Conservation (phyloP, 2,329 filamentous ascomycete species). For the Coniochaeta hoffmannii region DNA sequence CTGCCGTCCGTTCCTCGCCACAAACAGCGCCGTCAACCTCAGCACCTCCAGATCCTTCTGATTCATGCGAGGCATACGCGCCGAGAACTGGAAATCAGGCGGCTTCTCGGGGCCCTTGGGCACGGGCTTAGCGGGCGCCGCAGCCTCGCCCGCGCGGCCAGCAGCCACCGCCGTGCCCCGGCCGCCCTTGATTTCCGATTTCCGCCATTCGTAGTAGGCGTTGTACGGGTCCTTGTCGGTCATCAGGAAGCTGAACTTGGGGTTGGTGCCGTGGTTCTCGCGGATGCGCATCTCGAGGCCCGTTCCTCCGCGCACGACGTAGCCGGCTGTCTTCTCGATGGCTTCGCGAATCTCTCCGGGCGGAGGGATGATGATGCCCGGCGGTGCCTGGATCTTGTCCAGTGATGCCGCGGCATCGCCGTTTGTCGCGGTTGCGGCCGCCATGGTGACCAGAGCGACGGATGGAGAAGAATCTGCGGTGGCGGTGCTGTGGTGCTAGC, state of each 20-base stretch:
- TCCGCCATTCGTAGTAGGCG: conserved; percentile 83
- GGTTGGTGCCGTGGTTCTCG: conserved; percentile 73
- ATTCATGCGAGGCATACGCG: conserved; percentile 94
- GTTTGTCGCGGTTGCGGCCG: conserved; percentile 37
- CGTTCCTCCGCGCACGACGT: conserved; percentile 63
- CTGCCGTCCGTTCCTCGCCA: conserved; percentile 83
- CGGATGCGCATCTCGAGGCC: conserved; percentile 78
- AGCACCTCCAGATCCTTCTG: conserved; percentile 79
- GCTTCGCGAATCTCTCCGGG: conserved; percentile 72
- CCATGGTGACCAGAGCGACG: conserved; percentile 9
- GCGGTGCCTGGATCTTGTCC: conserved; percentile 69
- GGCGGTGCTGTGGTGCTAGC: neutral
- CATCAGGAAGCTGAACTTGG: conserved; percentile 91
- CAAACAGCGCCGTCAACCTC: conserved; percentile 78
- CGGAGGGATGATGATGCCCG: conserved; percentile 81
- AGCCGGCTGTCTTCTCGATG: conserved; percentile 92
- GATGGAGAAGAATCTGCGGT: neutral
- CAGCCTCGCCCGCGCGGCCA: conserved; percentile 61
- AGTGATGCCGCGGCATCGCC: conserved; percentile 45
- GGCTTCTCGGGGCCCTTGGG: conserved; percentile 79
- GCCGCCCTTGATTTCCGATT: conserved; percentile 77
- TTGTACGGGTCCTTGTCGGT: conserved; percentile 75
- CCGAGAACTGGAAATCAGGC: conserved; percentile 84
- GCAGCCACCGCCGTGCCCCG: conserved; percentile 72
- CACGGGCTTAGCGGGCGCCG: conserved; percentile 49